Conservation (phyloP, 164 flowering plant genomes). For the Liquidambar formosana region DNA sequence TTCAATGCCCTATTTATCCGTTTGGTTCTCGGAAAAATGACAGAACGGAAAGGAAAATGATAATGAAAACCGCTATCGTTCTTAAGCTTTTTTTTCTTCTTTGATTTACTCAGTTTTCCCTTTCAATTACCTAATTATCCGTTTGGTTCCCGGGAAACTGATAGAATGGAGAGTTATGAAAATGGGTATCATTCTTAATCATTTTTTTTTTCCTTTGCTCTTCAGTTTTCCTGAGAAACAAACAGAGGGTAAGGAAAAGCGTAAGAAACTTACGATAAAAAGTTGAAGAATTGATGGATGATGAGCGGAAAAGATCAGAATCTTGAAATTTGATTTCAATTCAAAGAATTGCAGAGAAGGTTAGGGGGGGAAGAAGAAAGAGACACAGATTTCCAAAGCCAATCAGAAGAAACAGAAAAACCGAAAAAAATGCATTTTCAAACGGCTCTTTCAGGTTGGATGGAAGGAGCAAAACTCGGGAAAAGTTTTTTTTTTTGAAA, state of each 20-base stretch:
- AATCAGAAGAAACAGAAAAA: conserved; percentile 27
- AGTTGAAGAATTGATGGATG: neutral
- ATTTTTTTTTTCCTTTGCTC: too few relatives aligned
- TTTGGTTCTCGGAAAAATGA: neutral
- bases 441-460: conserved; percentile 20
- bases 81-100: too few relatives aligned
- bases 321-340: neutral
- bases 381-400: conserved; percentile 6
- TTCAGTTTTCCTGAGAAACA: neutral
- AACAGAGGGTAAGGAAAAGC: neutral
- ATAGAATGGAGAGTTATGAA: too few relatives aligned
- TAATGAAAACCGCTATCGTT: too few relatives aligned
- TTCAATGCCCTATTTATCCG: neutral
- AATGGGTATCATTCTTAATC: too few relatives aligned
- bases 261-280: conserved; percentile 10
- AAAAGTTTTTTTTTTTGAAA: too few relatives aligned
- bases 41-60: too few relatives aligned
- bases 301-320: neutral
- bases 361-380: neutral
- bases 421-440: conserved; percentile 32
- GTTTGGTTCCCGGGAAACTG: too few relatives aligned
- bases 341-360: neutral
- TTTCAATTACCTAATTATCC: too few relatives aligned
- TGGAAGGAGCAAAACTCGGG: conserved; percentile 10
- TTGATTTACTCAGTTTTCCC: too few relatives aligned